phyloP scores from a whole-genome alignment of 129 eudicot species.

The Gnaphalium uliginosum region DNA sequence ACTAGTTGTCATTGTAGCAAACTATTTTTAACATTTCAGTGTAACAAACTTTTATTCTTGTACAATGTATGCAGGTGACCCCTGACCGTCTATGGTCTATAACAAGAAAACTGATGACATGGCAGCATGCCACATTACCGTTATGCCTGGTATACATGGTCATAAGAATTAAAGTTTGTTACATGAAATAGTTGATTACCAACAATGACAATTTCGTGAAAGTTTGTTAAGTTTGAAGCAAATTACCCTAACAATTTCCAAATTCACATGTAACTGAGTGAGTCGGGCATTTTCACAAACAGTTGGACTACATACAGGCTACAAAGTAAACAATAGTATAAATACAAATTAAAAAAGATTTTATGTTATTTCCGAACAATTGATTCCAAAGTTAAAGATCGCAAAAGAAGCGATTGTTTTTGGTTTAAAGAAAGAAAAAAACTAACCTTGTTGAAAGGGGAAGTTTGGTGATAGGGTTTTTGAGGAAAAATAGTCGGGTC shows the following conservation, averaged over 20 bases:
- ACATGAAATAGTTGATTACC: not conserved
- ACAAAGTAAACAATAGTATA: not conserved
- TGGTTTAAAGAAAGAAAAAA: not conserved
- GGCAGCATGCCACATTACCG: not conserved
- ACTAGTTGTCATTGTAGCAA: too few species aligned
- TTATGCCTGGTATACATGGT: too few species aligned
- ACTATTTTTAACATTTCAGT: too few species aligned
- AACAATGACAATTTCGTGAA: not conserved
- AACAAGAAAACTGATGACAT: too few species aligned
- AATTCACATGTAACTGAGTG: not conserved
- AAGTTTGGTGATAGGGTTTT: not conserved
- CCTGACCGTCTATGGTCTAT: too few species aligned
- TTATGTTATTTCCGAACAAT: not conserved
- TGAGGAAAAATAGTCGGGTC: not conserved
- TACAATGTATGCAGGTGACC: too few species aligned
- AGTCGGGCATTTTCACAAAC: constrained; percentile 54
- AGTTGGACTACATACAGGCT: constrained; percentile 37
- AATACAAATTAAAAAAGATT: not conserved
- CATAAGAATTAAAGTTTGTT: not conserved
- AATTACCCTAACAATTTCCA: not conserved
- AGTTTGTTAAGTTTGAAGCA: not conserved
- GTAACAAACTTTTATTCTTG: too few species aligned
- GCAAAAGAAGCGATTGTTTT: too few species aligned
- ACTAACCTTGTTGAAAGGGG: not conserved
- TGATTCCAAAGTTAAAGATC: not conserved